phyloP scores from a whole-genome alignment of 345 rosid species.

The Murraya koenigii region DNA sequence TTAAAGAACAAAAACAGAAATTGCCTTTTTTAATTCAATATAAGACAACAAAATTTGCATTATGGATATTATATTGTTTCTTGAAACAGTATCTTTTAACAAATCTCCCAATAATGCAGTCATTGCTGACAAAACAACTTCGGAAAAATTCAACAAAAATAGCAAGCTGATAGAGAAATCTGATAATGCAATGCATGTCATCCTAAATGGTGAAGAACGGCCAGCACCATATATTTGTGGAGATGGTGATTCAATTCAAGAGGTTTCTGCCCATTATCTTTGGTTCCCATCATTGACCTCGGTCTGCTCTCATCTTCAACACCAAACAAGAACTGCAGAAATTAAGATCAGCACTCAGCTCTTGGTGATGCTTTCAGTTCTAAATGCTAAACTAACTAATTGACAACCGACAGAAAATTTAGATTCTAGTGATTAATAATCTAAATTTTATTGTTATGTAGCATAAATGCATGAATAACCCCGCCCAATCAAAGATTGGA shows the following conservation, averaged over 20 bases:
- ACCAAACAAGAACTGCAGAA: slow-evolving; percentile 28
- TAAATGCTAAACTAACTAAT: neutral
- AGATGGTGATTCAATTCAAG: slow-evolving; percentile 17
- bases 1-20: too few species aligned
- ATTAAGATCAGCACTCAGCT: slow-evolving; percentile 43
- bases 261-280: slow-evolving; percentile 22
- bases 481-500: neutral
- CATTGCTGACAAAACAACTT: neutral
- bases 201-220: slow-evolving; percentile 25
- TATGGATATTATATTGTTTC: neutral
- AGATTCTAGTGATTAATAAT: neutral
- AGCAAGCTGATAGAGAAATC: neutral
- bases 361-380: slow-evolving; percentile 59
- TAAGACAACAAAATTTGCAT: too few species aligned
- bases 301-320: slow-evolving; percentile 29
- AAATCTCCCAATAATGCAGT: neutral
- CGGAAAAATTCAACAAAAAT: neutral
- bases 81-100: neutral
- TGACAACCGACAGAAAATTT: neutral
- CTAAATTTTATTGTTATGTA: neutral
- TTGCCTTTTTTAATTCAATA: too few species aligned
- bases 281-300: slow-evolving; percentile 41
- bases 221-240: slow-evolving; percentile 26
- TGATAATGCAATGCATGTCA: neutral
- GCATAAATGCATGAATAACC: neutral